Evolutionary conservation across 2,329 filamentous ascomycete genomes (phyloP).

Genomic region (Phyllosticta citriasiana): DNA sequence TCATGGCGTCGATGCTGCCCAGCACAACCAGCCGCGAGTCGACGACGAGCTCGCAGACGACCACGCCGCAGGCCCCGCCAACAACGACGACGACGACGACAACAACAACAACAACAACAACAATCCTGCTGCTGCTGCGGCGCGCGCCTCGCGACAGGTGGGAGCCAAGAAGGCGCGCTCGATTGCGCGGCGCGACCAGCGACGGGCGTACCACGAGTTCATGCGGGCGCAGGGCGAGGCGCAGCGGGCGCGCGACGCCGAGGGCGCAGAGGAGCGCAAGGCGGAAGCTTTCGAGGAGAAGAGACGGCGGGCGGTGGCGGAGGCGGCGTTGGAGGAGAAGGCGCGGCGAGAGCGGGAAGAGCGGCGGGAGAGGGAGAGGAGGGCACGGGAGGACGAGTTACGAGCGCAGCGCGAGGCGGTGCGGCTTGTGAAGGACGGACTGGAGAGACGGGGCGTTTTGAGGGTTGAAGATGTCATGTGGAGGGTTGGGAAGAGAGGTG

Average conservation of each 20-base stretch:
- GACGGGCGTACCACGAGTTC: slow-evolving; percentile 40
- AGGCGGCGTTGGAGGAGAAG: slow-evolving; percentile 33
- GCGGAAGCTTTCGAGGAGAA: slow-evolving; percentile 31
- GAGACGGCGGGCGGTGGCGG: slow-evolving; percentile 30
- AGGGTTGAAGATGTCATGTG: slow-evolving; percentile 32
- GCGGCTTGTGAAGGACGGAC: slow-evolving; percentile 17
- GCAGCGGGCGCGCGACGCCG: slow-evolving; percentile 32
- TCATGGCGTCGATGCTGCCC: neutral
- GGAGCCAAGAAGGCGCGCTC: slow-evolving; percentile 42
- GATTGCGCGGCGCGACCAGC: slow-evolving; percentile 35
- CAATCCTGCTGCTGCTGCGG: slow-evolving; percentile 15
- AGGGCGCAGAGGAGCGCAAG: slow-evolving; percentile 36
- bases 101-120: neutral
- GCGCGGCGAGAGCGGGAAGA: slow-evolving; percentile 31
- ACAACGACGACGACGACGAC: slow-evolving; percentile 15
- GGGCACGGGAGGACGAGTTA: slow-evolving; percentile 27
- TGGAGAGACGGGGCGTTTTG: slow-evolving; percentile 18
- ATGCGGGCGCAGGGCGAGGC: slow-evolving; percentile 38
- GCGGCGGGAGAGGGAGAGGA: slow-evolving; percentile 27
- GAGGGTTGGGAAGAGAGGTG: slow-evolving; percentile 28
- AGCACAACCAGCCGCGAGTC: slow-evolving; percentile 3
- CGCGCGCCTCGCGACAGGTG: slow-evolving; percentile 26
- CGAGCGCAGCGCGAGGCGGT: slow-evolving; percentile 22
- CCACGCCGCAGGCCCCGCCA: slow-evolving; percentile 21
- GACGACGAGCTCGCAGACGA: neutral